These are phyloP conservation scores for Lactifluus echinatus DNA, from an alignment of 768 basidiomycete species.

Conservation along the genomic window DNA sequence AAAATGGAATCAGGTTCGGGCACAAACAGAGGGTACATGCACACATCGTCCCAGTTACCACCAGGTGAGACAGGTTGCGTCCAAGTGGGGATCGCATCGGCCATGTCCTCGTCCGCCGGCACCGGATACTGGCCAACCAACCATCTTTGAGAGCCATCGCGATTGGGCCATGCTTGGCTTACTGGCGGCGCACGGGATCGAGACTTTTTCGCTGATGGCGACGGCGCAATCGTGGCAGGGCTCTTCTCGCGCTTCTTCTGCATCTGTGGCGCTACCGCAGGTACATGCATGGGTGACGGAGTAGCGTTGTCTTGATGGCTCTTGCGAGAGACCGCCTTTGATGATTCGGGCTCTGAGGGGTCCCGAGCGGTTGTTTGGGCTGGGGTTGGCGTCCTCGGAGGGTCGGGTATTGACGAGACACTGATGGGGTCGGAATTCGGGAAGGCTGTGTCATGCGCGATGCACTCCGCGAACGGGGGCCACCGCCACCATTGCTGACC, in stretches of 20 bases:
- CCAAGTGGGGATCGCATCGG: slow-evolving; percentile 76
- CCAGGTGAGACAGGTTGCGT: slow-evolving; percentile 59
- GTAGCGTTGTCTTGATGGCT: slow-evolving; percentile 15
- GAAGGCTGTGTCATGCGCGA: slow-evolving; percentile 16
- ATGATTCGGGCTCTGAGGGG: slow-evolving; percentile 30
- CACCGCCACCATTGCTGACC: background rate
- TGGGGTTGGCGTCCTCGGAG: slow-evolving; percentile 36
- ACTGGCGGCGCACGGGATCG: slow-evolving; percentile 34
- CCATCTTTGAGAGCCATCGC: slow-evolving; percentile 39
- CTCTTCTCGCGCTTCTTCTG: slow-evolving; percentile 40
- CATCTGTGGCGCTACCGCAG: slow-evolving; percentile 17
- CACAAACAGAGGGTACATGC: slow-evolving; percentile 23
- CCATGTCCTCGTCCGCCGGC: slow-evolving; percentile 47
- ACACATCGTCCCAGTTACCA: slow-evolving; percentile 82
- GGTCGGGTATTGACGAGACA: slow-evolving; percentile 38
- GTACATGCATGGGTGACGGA: slow-evolving; percentile 9
- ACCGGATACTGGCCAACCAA: slow-evolving; percentile 66
- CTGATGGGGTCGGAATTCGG: slow-evolving; percentile 18
- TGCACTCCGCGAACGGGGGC: slow-evolving; percentile 11
- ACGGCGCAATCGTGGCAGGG: slow-evolving; percentile 33
- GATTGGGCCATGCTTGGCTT: slow-evolving; percentile 24
- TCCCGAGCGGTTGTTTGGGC: slow-evolving; percentile 26
- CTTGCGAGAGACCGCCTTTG: slow-evolving; percentile 16
- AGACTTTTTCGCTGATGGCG: slow-evolving; percentile 29
- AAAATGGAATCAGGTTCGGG: slow-evolving; percentile 3